Percentiles rank a stretch among this genome's conserved stretches.
Conservation (phyloP, 1,284 basidiomycete genomes). For the Coriolopsis trogii region DNA sequence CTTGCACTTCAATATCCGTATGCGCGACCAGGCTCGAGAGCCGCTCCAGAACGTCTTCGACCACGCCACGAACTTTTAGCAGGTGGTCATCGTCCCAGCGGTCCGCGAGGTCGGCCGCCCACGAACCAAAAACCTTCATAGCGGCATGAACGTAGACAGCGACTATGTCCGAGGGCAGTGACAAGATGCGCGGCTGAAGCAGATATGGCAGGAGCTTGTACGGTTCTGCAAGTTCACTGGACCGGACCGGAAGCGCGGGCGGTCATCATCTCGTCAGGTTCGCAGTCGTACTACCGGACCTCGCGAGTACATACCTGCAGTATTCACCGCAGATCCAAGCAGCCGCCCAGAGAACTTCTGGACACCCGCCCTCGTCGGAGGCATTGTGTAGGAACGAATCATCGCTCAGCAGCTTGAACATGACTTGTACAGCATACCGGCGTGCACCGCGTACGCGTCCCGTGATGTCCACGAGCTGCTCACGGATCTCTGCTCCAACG, state of each 20-base stretch:
- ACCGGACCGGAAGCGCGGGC: background rate
- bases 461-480: constrained; percentile 87
- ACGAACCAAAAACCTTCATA: constrained; percentile 86
- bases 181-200: constrained; percentile 56
- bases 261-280: background rate
- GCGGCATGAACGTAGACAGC: constrained; percentile 83
- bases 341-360: constrained; percentile 88
- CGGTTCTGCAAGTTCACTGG: constrained; percentile 72
- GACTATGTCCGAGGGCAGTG: constrained; percentile 63
- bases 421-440: constrained; percentile 78
- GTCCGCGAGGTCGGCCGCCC: constrained; percentile 75
- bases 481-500: constrained; percentile 75
- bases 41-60: constrained; percentile 60
- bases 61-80: constrained; percentile 60
- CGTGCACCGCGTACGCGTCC: constrained; percentile 81
- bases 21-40: constrained; percentile 58
- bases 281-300: background rate
- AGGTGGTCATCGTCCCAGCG: constrained; percentile 76
- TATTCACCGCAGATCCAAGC: constrained; percentile 97
- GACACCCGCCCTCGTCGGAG: constrained; percentile 65
- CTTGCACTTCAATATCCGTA: constrained; percentile 87
- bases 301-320: constrained; percentile 59
- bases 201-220: constrained; percentile 73
- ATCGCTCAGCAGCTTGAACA: constrained; percentile 81
- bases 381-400: constrained; percentile 69